Percentiles rank a stretch among this genome's conserved stretches.
Conservation (phyloP, 352 stramenopile species). For the Ophiocytium majus region DNA sequence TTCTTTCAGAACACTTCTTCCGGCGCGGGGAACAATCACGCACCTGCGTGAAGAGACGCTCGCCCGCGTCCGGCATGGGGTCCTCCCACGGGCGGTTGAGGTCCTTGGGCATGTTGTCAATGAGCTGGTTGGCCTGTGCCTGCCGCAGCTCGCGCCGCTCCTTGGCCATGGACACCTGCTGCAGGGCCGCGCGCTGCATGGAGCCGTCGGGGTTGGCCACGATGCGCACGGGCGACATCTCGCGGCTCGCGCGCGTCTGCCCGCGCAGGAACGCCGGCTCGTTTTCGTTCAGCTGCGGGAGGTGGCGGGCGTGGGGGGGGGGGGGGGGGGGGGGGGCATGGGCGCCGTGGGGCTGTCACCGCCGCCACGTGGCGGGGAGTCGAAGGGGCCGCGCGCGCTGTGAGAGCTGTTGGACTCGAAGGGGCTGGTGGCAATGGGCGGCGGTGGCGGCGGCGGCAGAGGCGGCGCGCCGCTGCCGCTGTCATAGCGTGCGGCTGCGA, state of each 20-base stretch:
- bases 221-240: conserved; percentile 93
- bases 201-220: conserved; percentile 98
- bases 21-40: conserved; percentile 27
- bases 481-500: too few relatives aligned
- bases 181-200: conserved; percentile 91
- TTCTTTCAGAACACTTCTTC: too few relatives aligned
- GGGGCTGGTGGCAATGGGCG: too few relatives aligned
- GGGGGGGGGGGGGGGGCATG: too few relatives aligned
- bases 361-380: too few relatives aligned
- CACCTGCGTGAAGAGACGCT: conserved; percentile 87
- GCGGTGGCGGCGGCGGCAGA: too few relatives aligned
- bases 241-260: conserved; percentile 77
- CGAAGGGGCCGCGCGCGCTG: too few relatives aligned
- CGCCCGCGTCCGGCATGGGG: conserved; percentile 91
- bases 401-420: too few relatives aligned
- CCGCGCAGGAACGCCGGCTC: conserved; percentile 93
- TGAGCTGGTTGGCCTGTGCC: conserved; percentile 93
- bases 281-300: conserved; percentile 86
- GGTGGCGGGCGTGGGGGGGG: not conserved
- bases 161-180: conserved; percentile 88
- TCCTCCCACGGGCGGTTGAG: conserved; percentile 97
- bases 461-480: too few relatives aligned
- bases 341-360: too few relatives aligned
- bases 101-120: conserved; percentile 95
- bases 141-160: conserved; percentile 93